These are phyloP conservation scores for Apium graveolens DNA, from an alignment of 129 eudicot species.

Conservation along the genomic window DNA sequence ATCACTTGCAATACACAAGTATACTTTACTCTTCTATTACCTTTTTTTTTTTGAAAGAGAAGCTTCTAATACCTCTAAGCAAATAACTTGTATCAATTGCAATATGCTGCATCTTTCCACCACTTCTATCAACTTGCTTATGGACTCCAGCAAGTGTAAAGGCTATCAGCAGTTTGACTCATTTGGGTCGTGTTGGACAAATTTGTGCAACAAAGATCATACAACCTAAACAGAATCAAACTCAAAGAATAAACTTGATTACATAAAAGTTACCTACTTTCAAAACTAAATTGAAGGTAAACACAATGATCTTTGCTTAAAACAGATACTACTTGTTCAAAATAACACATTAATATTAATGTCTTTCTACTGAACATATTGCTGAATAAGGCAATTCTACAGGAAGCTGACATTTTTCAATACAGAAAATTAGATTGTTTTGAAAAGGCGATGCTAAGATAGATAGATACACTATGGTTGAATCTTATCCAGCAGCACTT, in stretches of 20 bases:
- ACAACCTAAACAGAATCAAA: neutral
- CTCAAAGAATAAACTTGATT: neutral
- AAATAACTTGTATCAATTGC: neutral
- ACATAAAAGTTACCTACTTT: neutral
- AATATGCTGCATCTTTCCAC: neutral
- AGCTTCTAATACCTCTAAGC: neutral
- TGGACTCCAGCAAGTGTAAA: neutral
- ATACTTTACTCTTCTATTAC: neutral
- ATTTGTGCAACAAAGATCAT: neutral
- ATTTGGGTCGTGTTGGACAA: neutral
- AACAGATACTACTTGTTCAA: neutral
- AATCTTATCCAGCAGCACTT: neutral
- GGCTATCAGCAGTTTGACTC: neutral
- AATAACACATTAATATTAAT: neutral
- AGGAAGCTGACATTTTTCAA: neutral
- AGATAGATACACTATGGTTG: neutral
- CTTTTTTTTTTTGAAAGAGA: too few species aligned
- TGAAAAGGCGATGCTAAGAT: neutral
- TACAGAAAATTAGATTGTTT: neutral
- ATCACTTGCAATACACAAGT: neutral
- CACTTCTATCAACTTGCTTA: neutral
- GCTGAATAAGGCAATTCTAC: neutral
- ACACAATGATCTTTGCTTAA: neutral
- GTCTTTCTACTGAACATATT: neutral
- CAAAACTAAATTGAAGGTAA: neutral